A percentile compares a stretch with the other conserved stretches of the same genome.
Conservation (phyloP, 176 grass and related monocot species). For the Musa acuminata region DNA sequence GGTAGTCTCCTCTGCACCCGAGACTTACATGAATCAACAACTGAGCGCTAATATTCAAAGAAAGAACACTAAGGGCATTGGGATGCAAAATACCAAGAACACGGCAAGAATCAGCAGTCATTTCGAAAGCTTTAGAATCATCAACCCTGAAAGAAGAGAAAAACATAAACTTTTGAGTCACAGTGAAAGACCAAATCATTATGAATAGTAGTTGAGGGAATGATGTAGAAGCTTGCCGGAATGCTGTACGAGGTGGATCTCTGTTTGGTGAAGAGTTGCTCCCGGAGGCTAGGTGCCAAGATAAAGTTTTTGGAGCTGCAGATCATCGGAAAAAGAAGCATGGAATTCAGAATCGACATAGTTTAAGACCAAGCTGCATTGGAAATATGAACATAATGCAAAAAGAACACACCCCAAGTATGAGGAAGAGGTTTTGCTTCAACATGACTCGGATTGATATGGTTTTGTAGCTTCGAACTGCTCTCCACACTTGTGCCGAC, state of each 20-base stretch:
- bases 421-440: slow-evolving; percentile 44
- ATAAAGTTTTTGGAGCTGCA: slow-evolving; percentile 71
- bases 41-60: background rate
- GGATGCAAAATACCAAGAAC: slow-evolving; percentile 39
- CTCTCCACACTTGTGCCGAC: slow-evolving; percentile 45
- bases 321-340: background rate
- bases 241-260: slow-evolving; percentile 31
- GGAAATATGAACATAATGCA: slow-evolving; percentile 14
- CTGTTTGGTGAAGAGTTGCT: slow-evolving; percentile 37
- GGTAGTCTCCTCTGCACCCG: slow-evolving; percentile 36
- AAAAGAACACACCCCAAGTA: slow-evolving; percentile 43
- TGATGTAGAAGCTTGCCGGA: slow-evolving; percentile 32
- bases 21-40: slow-evolving; percentile 18
- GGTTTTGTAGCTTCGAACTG: slow-evolving; percentile 44
- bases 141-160: slow-evolving; percentile 35
- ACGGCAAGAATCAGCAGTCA: slow-evolving; percentile 38
- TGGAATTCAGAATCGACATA: slow-evolving; percentile 13
- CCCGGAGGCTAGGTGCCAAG: slow-evolving; percentile 83
- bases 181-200: background rate
- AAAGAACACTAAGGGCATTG: background rate
- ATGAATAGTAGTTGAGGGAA: too few species aligned
- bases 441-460: slow-evolving; percentile 14
- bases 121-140: slow-evolving; percentile 48
- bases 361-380: slow-evolving; percentile 16
- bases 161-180: background rate